Conservation (phyloP, 345 rosid species). For the Mallotus nudiflorus region DNA sequence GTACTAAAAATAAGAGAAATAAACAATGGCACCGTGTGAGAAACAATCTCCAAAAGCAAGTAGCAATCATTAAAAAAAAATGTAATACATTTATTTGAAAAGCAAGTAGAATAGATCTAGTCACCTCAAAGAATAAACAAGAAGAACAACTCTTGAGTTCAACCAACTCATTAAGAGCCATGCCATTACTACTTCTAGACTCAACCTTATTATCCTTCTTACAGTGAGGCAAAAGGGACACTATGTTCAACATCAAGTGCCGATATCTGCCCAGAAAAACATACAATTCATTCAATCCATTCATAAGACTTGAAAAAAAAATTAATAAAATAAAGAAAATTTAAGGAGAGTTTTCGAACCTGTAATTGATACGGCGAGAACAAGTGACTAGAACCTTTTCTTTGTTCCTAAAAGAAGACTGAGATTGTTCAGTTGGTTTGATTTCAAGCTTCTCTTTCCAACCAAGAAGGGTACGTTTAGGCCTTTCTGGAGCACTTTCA, state of each 20-base stretch:
- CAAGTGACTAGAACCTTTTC: conserved; percentile 95
- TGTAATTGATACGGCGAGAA: conserved; percentile 90
- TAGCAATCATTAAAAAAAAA: background rate
- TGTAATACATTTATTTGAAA: background rate
- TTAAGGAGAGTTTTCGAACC: conserved; percentile 38
- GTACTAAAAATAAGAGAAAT: background rate
- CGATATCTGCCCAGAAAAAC: conserved; percentile 54
- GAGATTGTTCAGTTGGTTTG: conserved; percentile 26
- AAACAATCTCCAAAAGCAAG: no score
- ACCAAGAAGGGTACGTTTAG: conserved; percentile 72
- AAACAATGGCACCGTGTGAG: no score
- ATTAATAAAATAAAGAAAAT: background rate
- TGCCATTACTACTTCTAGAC: conserved; percentile 71
- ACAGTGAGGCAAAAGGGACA: conserved; percentile 87
- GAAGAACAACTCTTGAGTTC: conserved; percentile 89
- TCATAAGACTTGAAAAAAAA: background rate
- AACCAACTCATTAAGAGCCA: conserved; percentile 80
- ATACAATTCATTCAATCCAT: background rate
- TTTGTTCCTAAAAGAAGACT: conserved; percentile 78
- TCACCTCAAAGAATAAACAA: conserved; percentile 86
- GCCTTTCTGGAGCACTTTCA: conserved; percentile 58
- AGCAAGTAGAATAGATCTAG: background rate
- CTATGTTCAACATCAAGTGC: conserved; percentile 94
- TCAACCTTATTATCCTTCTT: conserved; percentile 96
- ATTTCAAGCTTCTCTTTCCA: conserved; percentile 69